Base-by-base conservation (phyloP, 805 yeast genomes). In the Starmerella vitae region DNA sequence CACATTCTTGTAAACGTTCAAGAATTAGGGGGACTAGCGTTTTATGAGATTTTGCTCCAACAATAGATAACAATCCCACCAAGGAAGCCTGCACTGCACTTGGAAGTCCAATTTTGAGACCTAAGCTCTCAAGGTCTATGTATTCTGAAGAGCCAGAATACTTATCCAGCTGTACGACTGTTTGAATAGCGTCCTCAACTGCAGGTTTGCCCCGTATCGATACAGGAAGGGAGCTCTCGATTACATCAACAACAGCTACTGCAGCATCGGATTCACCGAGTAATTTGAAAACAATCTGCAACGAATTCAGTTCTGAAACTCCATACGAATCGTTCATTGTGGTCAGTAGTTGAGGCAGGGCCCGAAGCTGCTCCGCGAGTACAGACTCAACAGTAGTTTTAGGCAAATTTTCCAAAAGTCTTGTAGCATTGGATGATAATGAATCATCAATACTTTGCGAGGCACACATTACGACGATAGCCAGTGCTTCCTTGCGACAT, bases 271-370 rank as follows among this genome's bases (percentile, higher is more conserved):
- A n/a, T 5, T 20, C 25, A 4, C 30, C 22, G 2, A 18, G 17
- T 2, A 39, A 8, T 12, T 22, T 20, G 6, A 36, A 12, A 2
- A 38, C 31, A 13, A 19, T 41, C 13, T 36, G 38, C 27, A 48
- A 20, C 4, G 46, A 28, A n/a, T 26, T 24, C 26, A 48, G 20
- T 5, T 22, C 26, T 12, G 24, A 7, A 2, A 35, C 15, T 9
- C 39, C 32, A 1, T 17, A 6, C 8, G 27, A 22, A 12, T 43
- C 46, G 20, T 46, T 44, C 8, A 45, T 42, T 12, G 43, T 40
- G 7, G 28, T 34, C 15, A 48, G 19, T 4, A 28, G 21, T 7
- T 20, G 15, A 1, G 46, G 39, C 13, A 48, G 41, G 13, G 21
- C 3, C 19, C 38, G 36, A 14, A 46, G 18, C 14, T 40, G 36